phyloP scores from a whole-genome alignment of 768 basidiomycete species.

The Suillus discolor region DNA sequence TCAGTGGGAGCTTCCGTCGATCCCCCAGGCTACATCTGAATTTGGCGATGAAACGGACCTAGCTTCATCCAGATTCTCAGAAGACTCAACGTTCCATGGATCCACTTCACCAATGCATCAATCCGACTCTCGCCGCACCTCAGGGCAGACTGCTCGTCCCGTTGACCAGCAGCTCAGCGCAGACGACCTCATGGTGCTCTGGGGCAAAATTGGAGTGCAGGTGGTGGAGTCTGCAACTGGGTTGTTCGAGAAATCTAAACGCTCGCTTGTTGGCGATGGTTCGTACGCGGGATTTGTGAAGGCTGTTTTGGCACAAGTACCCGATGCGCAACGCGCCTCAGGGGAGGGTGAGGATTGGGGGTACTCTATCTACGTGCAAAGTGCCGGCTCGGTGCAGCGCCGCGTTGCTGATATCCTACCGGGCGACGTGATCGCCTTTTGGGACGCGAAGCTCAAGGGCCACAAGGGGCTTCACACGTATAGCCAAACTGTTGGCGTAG shows the following conservation, averaged over 20 bases:
- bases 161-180: slow-evolving; percentile 44
- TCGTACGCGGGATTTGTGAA: slow-evolving; percentile 78
- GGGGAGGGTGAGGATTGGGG: slow-evolving; percentile 54
- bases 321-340: slow-evolving; percentile 50
- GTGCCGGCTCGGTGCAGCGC: slow-evolving; percentile 63
- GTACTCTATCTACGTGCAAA: slow-evolving; percentile 76
- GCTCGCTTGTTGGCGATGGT: slow-evolving; percentile 80
- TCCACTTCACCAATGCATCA: slow-evolving; percentile 27
- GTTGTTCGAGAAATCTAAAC: slow-evolving; percentile 77
- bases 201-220: slow-evolving; percentile 75
- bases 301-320: slow-evolving; percentile 66
- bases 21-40: slow-evolving; percentile 56
- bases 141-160: slow-evolving; percentile 19
- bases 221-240: slow-evolving; percentile 70
- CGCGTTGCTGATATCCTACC: slow-evolving; percentile 82
- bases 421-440: slow-evolving; percentile 78
- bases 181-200: slow-evolving; percentile 71
- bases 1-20: slow-evolving; percentile 69
- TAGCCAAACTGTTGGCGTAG: slow-evolving; percentile 55
- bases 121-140: slow-evolving; percentile 13
- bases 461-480: slow-evolving; percentile 80
- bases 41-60: slow-evolving; percentile 54
- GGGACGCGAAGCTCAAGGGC: slow-evolving; percentile 79
- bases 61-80: slow-evolving; percentile 64
- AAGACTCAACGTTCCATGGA: slow-evolving; percentile 45